These are phyloP conservation scores for Boletus subparvulus DNA, from an alignment of 768 basidiomycete species.

Conservation along the genomic window DNA sequence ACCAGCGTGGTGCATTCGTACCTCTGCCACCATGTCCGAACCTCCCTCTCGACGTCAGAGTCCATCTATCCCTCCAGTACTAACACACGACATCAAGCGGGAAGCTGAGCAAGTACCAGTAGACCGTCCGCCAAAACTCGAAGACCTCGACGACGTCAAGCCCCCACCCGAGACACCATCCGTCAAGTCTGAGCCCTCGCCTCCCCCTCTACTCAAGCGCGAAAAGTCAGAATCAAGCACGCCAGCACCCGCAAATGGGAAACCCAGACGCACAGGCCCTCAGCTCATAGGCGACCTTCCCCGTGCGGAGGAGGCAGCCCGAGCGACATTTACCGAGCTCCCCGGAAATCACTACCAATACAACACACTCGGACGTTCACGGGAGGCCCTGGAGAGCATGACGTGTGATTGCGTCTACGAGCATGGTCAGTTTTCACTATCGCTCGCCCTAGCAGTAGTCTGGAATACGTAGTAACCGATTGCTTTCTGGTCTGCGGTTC, in stretches of 20 bases:
- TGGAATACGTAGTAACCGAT: slow-evolving; percentile 32
- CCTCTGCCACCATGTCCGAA: slow-evolving; percentile 31
- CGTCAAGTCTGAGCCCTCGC: slow-evolving; percentile 30
- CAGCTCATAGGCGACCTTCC: slow-evolving; percentile 85
- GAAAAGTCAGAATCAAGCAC: slow-evolving; percentile 38
- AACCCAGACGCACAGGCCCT: slow-evolving; percentile 39
- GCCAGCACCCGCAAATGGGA: slow-evolving; percentile 35
- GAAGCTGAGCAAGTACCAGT: slow-evolving; percentile 7
- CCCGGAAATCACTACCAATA: slow-evolving; percentile 82
- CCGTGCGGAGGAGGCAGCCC: slow-evolving; percentile 68
- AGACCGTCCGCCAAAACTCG: slow-evolving; percentile 14
- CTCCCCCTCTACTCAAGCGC: slow-evolving; percentile 31
- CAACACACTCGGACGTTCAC: slow-evolving; percentile 80
- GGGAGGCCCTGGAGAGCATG: slow-evolving; percentile 90
- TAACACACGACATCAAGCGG: slow-evolving; percentile 12
- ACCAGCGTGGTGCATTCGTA: slow-evolving; percentile 15
- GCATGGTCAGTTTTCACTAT: slow-evolving; percentile 58
- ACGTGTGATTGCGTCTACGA: slow-evolving; percentile 90
- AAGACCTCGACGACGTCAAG: slow-evolving; percentile 26
- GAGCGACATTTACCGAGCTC: slow-evolving; percentile 72
- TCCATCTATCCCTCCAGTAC: slow-evolving; percentile 18
- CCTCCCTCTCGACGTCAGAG: slow-evolving; percentile 29
- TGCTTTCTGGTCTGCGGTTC: slow-evolving; percentile 11
- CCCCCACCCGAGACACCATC: slow-evolving; percentile 29
- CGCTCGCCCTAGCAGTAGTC: slow-evolving; percentile 18